Base-by-base conservation (phyloP, 2,329 filamentous ascomycete genomes). In the Ilyonectria sp. region DNA sequence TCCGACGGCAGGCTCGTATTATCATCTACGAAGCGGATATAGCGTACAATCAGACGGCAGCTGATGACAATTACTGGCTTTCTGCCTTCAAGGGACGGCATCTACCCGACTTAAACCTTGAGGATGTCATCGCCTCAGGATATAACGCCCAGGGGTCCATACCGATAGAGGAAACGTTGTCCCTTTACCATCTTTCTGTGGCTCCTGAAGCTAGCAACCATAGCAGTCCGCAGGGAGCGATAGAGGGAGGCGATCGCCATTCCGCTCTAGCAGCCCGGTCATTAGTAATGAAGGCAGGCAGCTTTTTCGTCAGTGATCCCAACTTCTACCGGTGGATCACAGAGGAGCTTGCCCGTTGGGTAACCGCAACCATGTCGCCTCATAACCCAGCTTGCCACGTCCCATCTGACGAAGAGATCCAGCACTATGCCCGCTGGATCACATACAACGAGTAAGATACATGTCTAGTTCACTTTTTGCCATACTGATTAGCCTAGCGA, bases 61-160 rank as follows among this genome's bases (percentile, higher is more conserved):
- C 71, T 6, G 58, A 70, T 15, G 69, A 75, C 21, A 52, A 68
- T 10, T 49, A 57, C 44, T 75, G 73, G 73, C 47, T 75, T 3
- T 43, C 44, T 10, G 40, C 68, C 11, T 72, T 75, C 52, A 72
- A 71, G 60, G 43, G 63, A 47, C 60, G 70, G 2, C 66, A 74
- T 81, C 0, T 26, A 5, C 52, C 50, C 15, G 23, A 15, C 5
- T 2, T 33, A 10, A 9, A 3, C 8, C 23, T n/a, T 2, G 17
- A 23, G 2, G 33, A 47, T 21, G 2, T 29, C 1, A 17, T n/a
- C 10, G 11, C 3, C 15, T 44, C 37, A 26, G n/a, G 2, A 10
- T 15, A 19, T 4, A 43, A 29, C 4, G 11, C n/a, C 26, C 35
- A 55, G 13, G 19, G n/a, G 2, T 35, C 57, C 7, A 5, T 40